Conservation (phyloP, 768 basidiomycete species). For the Leucogyrophana mollusca region DNA sequence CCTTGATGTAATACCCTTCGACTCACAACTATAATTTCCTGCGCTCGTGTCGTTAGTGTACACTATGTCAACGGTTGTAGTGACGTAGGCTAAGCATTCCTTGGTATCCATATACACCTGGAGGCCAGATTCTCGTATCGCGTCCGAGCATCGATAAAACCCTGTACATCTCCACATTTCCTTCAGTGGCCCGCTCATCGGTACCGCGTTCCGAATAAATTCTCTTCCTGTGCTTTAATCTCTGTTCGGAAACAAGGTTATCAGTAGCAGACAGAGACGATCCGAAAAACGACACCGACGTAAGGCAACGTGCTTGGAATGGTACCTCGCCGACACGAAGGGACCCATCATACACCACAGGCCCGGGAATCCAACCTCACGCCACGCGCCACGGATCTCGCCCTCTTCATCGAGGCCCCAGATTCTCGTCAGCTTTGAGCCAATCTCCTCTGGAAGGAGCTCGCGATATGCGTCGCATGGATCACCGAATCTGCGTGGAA, state of each 20-base stretch:
- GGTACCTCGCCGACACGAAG: background rate
- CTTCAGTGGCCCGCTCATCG: too few relatives aligned
- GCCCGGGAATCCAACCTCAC: conserved; percentile 14
- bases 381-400: conserved; percentile 18
- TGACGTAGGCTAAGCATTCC: too few relatives aligned
- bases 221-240: background rate
- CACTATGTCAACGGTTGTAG: too few relatives aligned
- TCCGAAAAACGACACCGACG: background rate
- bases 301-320: background rate
- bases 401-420: conserved; percentile 36
- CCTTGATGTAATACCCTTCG: too few relatives aligned
- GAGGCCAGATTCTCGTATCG: too few relatives aligned
- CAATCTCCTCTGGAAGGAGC: conserved; percentile 7
- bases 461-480: conserved; percentile 2
- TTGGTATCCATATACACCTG: too few relatives aligned
- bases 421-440: conserved; percentile 22
- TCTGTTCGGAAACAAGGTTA: background rate
- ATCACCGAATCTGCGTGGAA: conserved; percentile 11
- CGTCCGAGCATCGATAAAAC: too few relatives aligned
- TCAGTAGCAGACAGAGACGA: background rate
- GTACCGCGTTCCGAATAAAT: background rate
- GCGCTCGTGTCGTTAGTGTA: too few relatives aligned
- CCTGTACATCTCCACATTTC: too few relatives aligned
- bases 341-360: conserved; percentile 18
- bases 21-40: too few relatives aligned